Base-by-base conservation (phyloP, 2,329 filamentous ascomycete species). In the Pseudocercospora macadamiae region DNA sequence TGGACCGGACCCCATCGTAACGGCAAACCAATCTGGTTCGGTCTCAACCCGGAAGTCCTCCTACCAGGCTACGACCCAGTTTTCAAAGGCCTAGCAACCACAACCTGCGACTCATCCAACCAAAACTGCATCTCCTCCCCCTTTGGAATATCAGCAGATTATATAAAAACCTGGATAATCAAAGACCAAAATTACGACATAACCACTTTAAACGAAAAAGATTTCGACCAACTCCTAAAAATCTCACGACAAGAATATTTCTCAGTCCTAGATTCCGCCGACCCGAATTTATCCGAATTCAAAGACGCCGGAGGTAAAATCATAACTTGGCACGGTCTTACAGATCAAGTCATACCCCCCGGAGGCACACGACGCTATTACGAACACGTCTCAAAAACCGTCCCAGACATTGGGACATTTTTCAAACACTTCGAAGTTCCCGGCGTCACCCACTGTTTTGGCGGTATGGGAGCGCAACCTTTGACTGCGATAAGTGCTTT, bases 251-350 rank as follows among this genome's bases (percentile, higher is more conserved):
- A 63, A 54, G 56, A 64, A 51, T 77, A 73, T 54, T 53, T 66
- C 18, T 65, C 68, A 2, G 64, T 74, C 34, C 73, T 78, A 39
- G 72, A 72, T 10, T 74, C 73, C 1, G 61, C 68, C n/a, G 64
- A 76, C 36, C 68, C 74, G 3, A 70, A 77, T 55, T 67, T 79
- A 0, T 64, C 68, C 1, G 61, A 30, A 0, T 79, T 78, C 64
- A 67, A 70, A 18, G 49, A 66, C 2, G 57, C 65, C 0, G 75
- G 74, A 0, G 75, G 71, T 0, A 79, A 78, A 55, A 66, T 79
- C 57, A 66, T 79, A 8, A 71, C 68, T 2, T 78, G 72, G 70
- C 75, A 77, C 51, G 76, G 75, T 2, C 60, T 76, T 5, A 71
- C 70, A 1, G 75, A 77, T 54, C 62, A 71, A 21, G 51, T 74